Percentiles rank a stretch among this genome's conserved stretches.
Conservation (phyloP, 768 basidiomycete genomes). For the Kwoniella newhampshirensis region DNA sequence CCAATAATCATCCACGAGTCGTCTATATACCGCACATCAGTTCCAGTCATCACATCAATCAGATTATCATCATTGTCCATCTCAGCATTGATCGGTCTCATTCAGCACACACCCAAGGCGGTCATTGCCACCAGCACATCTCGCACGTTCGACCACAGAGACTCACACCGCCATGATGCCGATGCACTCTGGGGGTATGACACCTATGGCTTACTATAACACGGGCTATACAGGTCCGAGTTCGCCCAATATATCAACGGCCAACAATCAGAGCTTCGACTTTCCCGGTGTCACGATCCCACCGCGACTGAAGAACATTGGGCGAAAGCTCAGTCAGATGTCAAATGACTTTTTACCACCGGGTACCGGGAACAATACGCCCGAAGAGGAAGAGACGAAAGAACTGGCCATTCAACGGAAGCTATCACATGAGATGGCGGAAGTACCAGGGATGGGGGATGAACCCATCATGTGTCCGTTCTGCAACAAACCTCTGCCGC, state of each 20-base stretch:
- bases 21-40: too few relatives aligned
- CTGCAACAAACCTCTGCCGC: slow-evolving; percentile 45
- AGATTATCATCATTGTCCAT: too few relatives aligned
- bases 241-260: slow-evolving; percentile 4
- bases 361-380: background rate
- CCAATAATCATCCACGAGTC: too few relatives aligned
- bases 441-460: slow-evolving; percentile 46
- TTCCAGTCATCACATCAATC: too few relatives aligned
- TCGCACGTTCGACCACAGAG: background rate
- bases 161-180: slow-evolving; percentile 1
- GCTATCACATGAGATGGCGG: background rate
- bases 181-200: slow-evolving; percentile 15
- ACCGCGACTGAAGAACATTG: slow-evolving; percentile 36
- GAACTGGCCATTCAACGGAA: background rate
- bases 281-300: slow-evolving; percentile 24
- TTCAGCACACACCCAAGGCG: too few relatives aligned
- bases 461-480: slow-evolving; percentile 48
- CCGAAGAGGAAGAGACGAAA: background rate
- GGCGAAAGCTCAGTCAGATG: slow-evolving; percentile 36
- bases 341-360: slow-evolving; percentile 28
- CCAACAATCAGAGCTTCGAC: slow-evolving; percentile 12
- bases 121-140: too few relatives aligned
- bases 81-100: too few relatives aligned
- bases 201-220: slow-evolving; percentile 17
- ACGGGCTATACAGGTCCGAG: slow-evolving; percentile 5